phyloP scores from a whole-genome alignment of 331 rosid genomes.

The Prunus yedoensis region DNA sequence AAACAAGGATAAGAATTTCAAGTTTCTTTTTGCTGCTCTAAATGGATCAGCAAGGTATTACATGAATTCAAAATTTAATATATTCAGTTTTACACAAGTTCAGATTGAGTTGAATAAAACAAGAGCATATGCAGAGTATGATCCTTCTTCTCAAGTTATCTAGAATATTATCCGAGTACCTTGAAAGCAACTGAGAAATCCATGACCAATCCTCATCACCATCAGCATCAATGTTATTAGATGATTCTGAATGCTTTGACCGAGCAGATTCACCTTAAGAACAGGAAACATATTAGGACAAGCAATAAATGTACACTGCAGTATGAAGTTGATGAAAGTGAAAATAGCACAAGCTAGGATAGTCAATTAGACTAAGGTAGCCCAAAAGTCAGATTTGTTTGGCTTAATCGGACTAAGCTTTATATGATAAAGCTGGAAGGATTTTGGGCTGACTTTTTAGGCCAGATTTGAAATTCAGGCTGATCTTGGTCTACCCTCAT shows the following conservation, averaged over 20 bases:
- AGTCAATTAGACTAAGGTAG: too few species aligned
- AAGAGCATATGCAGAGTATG: background rate
- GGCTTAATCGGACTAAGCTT: background rate
- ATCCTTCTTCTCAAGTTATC: background rate
- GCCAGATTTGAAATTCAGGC: background rate
- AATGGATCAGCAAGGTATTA: background rate
- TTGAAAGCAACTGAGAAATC: constrained; percentile 52
- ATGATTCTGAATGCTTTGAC: constrained; percentile 42
- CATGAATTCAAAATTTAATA: too few species aligned
- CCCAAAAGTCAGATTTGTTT: background rate
- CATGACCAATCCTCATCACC: constrained; percentile 67
- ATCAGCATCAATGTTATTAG: constrained; percentile 35
- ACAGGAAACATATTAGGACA: constrained; percentile 15
- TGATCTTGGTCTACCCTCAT: background rate
- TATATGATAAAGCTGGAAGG: background rate
- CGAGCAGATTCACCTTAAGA: constrained; percentile 42
- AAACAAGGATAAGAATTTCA: background rate
- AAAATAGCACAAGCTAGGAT: background rate
- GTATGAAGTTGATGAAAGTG: background rate
- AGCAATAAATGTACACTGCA: background rate
- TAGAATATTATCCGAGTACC: constrained; percentile 42
- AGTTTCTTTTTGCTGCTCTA: background rate
- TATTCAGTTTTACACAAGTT: background rate
- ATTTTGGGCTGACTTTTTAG: background rate
- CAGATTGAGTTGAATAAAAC: constrained; percentile 11